These are phyloP conservation scores for Hyphochytrium catenoides DNA, from an alignment of 352 stramenopile genomes.

Conservation along the genomic window DNA sequence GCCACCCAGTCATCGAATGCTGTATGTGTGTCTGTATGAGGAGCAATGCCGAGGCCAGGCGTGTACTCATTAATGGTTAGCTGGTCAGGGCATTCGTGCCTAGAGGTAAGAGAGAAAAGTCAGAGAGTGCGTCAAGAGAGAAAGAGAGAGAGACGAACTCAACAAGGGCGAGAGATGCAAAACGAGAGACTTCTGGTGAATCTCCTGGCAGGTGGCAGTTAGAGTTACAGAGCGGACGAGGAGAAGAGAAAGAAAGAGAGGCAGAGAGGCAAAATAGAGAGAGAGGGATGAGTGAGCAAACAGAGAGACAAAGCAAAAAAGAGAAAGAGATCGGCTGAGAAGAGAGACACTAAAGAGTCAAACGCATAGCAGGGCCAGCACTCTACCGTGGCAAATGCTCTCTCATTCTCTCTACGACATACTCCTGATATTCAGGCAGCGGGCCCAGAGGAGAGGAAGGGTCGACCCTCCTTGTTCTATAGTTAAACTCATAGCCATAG, in stretches of 20 bases:
- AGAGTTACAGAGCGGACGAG: too few species aligned
- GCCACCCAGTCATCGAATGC: slow-evolving; percentile 13
- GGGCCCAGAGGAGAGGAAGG: slow-evolving; percentile 1
- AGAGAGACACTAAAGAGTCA: too few species aligned
- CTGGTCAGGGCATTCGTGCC: slow-evolving; percentile 9
- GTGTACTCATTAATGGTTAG: slow-evolving; percentile 18
- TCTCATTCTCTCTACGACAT: background rate
- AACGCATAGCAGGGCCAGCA: too few species aligned
- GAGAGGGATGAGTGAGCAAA: too few species aligned
- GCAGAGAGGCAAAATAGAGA: too few species aligned
- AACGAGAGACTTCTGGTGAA: too few species aligned
- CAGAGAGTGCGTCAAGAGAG: background rate
- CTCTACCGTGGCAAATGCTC: too few species aligned
- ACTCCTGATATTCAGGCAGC: slow-evolving; percentile 5
- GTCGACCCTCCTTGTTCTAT: slow-evolving; percentile 9
- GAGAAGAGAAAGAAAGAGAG: too few species aligned
- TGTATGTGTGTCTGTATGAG: slow-evolving; percentile 14
- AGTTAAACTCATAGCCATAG: slow-evolving; percentile 10
- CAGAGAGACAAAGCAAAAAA: too few species aligned
- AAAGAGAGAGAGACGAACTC: background rate
- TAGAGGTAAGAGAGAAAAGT: background rate
- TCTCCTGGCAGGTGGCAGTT: too few species aligned
- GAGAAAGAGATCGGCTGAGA: too few species aligned
- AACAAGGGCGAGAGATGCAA: too few species aligned
- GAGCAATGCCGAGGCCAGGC: slow-evolving; percentile 15